Base-by-base conservation (phyloP, 495 filamentous ascomycete genomes). In the Penicillium verhagenii region DNA sequence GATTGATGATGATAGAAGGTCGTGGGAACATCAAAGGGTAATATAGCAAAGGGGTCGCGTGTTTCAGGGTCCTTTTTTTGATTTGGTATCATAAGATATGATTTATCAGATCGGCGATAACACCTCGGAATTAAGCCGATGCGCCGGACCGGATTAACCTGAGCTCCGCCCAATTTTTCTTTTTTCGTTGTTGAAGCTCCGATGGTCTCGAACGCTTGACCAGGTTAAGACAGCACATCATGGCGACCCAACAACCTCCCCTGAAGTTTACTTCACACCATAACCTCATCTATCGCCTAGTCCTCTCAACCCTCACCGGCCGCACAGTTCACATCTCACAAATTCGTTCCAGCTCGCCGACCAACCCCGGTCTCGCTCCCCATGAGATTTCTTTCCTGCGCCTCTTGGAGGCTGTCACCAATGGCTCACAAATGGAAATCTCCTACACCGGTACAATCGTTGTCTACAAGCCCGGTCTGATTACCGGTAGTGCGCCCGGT, bases 351-450 rank as follows among this genome's bases (percentile, higher is more conserved):
- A 85, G 86, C 33, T 96, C 91, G 24, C 82, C 86, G 44, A 91
- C 88, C 14, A 82, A 87, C 59, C 91, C 94, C 6, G 95, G 95
- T 60, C 88, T 99, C 42, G 84, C 89, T 47, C 85, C 90, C 44
- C 88, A 95, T 76, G 95, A 99, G 75, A 85, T 97, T 64, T 96
- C 93, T 29, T 90, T 99, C 73, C 81, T 99, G 16, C 94, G 95
- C 47, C 87, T 99, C 7, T 85, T 99, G 59, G 94, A 97, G 68
- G 78, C 88, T 49, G 79, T 99, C 61, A 97, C 95, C 66, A 99
- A 99, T 82, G 95, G 95, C 75, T 88, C 90, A 26, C 80, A 84
- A 54, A 89, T 97, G 75, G 90, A 96, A 65, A 95, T 99, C 60
- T 94, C 91, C 14, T 90, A 95, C 72, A 96, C 90, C 9, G 94